A percentile compares a stretch with the other conserved stretches of the same genome.
These are phyloP conservation scores for Tephrocybe rancida DNA, from an alignment of 768 basidiomycete genomes.

Conservation along the genomic window DNA sequence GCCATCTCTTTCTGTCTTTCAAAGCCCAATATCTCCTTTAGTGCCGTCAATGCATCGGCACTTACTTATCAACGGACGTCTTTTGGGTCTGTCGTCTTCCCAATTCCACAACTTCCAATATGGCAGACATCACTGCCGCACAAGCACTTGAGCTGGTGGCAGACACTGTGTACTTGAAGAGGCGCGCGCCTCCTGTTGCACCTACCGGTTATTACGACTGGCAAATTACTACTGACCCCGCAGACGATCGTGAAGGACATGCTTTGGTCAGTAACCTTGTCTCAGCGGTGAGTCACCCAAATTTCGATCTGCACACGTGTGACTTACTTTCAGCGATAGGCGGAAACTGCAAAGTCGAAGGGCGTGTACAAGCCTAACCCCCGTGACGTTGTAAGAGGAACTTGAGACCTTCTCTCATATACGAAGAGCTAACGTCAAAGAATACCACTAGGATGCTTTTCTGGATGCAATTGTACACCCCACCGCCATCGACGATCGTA, in stretches of 20 bases:
- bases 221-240: constrained; percentile 33
- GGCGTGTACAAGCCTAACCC: constrained; percentile 23
- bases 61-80: too few species aligned
- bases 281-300: constrained; percentile 16
- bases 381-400: constrained; percentile 23
- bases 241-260: constrained; percentile 29
- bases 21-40: too few species aligned
- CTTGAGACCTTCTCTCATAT: too few species aligned
- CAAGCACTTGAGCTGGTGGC: constrained; percentile 28
- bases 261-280: constrained; percentile 36
- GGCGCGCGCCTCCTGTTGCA: constrained; percentile 39
- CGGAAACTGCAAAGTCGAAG: constrained; percentile 21
- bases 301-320: too few species aligned
- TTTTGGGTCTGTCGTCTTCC: too few species aligned
- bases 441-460: constrained; percentile 29
- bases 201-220: too few species aligned
- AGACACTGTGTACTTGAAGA: constrained; percentile 36
- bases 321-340: constrained; percentile 1
- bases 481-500: constrained; percentile 43
- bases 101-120: neutral
- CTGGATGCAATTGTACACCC: constrained; percentile 27
- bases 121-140: constrained; percentile 21
- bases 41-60: too few species aligned
- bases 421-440: neutral
- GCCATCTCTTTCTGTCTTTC: too few species aligned